Conservation (phyloP, 805 yeast genomes). For the Saccharomyces eubayanus region DNA sequence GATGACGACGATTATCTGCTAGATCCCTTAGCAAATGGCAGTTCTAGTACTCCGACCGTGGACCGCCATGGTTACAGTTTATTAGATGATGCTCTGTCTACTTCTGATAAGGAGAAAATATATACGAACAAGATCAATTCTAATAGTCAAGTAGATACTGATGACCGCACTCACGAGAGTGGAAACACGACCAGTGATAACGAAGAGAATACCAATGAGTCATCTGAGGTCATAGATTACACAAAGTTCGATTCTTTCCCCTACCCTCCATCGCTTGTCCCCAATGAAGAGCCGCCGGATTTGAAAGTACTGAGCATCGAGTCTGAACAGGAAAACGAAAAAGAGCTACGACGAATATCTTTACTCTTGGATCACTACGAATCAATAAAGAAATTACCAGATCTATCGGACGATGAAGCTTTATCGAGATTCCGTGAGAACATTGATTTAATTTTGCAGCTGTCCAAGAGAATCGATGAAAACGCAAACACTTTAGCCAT, state of each 20-base stretch:
- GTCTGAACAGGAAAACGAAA: neutral
- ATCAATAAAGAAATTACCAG: neutral
- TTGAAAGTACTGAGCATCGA: neutral
- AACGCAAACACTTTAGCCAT: constrained; percentile 1
- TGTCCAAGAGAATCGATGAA: constrained; percentile 6
- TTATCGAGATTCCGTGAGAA: constrained; percentile 14
- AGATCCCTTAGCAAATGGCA: neutral
- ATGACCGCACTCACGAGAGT: neutral
- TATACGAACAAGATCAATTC: neutral
- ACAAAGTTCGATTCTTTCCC: neutral
- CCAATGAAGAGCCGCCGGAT: neutral
- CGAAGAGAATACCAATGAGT: neutral
- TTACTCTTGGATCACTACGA: neutral
- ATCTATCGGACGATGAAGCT: constrained; percentile 7
- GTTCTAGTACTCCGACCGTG: neutral
- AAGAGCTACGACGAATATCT: neutral
- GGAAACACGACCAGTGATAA: neutral
- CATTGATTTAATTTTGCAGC: constrained; percentile 7
- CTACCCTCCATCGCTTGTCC: neutral
- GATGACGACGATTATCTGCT: neutral
- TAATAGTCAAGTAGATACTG: neutral
- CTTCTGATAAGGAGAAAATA: neutral
- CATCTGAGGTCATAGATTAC: neutral
- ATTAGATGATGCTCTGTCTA: neutral
- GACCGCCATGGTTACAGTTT: neutral